These are phyloP conservation scores for Protoeuglena noctilucae DNA, from an alignment of 139 green algal species.

Conservation along the genomic window DNA sequence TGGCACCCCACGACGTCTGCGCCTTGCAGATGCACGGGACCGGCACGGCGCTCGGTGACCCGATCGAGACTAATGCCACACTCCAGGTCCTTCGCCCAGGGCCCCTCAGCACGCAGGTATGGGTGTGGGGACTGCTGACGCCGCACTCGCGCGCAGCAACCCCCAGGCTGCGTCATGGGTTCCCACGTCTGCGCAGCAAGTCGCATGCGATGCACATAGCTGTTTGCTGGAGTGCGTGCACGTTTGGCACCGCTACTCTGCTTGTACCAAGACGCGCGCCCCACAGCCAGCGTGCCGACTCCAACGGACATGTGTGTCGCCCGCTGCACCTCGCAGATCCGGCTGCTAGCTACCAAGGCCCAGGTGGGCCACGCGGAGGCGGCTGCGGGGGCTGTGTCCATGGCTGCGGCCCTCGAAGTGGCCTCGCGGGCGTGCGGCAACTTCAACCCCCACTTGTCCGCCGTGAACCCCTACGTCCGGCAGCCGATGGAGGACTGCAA, in stretches of 20 bases:
- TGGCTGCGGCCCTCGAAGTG: too few relatives aligned
- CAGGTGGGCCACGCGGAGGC: neutral
- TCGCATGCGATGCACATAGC: neutral
- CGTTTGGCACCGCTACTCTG: neutral
- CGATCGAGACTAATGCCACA: slow-evolving; percentile 26
- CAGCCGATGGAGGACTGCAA: too few relatives aligned
- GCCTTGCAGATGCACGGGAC: slow-evolving; percentile 40
- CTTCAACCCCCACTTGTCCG: too few relatives aligned
- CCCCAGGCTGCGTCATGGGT: neutral
- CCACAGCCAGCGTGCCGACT: neutral
- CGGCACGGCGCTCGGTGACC: slow-evolving; percentile 22
- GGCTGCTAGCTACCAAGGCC: neutral
- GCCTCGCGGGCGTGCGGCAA: too few relatives aligned
- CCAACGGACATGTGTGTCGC: too few relatives aligned
- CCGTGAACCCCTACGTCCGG: too few relatives aligned
- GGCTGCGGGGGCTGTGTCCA: too few relatives aligned
- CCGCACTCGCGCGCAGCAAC: neutral
- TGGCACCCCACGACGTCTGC: slow-evolving; percentile 5
- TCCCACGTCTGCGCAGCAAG: neutral
- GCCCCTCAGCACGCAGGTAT: too few relatives aligned
- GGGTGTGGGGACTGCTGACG: too few relatives aligned
- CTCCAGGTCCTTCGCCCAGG: too few relatives aligned
- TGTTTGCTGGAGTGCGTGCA: neutral
- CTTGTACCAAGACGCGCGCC: neutral
- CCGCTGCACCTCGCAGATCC: neutral